phyloP scores from a whole-genome alignment of 371 early-diverging fungal genomes.

The Rhizopus stolonifer region DNA sequence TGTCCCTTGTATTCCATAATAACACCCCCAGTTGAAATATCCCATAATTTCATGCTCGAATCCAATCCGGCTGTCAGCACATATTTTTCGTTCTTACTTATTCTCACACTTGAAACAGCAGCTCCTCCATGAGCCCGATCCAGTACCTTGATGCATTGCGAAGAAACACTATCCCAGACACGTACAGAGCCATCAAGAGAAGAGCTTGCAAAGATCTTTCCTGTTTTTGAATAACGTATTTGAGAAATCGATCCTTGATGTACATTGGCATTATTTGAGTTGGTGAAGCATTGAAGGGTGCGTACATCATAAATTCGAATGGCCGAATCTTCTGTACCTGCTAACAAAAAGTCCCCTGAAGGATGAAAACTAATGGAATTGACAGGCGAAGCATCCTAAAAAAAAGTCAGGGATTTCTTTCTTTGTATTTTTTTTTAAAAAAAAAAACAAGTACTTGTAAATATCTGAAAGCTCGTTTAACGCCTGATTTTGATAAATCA shows the following conservation, averaged over 20 bases:
- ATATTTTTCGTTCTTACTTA: constrained; percentile 77
- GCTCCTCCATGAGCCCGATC: constrained; percentile 74
- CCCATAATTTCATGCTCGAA: constrained; percentile 79
- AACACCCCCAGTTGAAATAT: constrained; percentile 69
- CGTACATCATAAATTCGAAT: constrained; percentile 86
- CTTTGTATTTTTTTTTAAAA: not conserved
- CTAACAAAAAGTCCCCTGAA: constrained; percentile 76
- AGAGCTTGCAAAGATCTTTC: constrained; percentile 70
- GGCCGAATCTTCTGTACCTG: constrained; percentile 72
- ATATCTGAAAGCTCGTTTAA: constrained; percentile 84
- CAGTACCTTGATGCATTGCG: constrained; percentile 70
- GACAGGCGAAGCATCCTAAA: constrained; percentile 68
- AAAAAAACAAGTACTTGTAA: constrained; percentile 55
- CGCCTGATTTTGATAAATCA: constrained; percentile 78
- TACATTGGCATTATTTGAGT: constrained; percentile 46
- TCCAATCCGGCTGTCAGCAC: constrained; percentile 81
- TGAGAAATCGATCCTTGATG: constrained; percentile 71
- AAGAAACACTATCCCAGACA: constrained; percentile 82
- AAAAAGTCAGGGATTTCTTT: not conserved
- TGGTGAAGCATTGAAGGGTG: constrained; percentile 75
- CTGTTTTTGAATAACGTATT: constrained; percentile 74
- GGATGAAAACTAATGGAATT: constrained; percentile 84
- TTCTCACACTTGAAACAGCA: constrained; percentile 69
- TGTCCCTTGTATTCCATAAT: constrained; percentile 72
- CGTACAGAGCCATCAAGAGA: constrained; percentile 86